Evolutionary conservation across 2,329 filamentous ascomycete genomes (phyloP).

Genomic region (Aspergillus versicolor): DNA sequence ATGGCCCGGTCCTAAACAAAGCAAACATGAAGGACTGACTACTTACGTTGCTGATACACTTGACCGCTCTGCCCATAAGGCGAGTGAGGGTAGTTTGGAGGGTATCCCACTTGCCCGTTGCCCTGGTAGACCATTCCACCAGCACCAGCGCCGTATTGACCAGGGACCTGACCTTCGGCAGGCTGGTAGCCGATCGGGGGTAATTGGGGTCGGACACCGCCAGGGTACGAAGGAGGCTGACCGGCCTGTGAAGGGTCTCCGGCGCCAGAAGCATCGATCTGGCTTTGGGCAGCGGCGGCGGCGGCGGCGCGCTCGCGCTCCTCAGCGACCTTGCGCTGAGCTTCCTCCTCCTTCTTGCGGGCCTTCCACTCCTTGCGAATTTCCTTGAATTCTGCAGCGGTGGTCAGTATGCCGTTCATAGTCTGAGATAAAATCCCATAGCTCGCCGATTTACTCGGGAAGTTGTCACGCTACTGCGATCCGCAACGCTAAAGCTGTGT

Average conservation of each 20-base stretch:
- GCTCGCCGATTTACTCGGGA: constrained; percentile 33
- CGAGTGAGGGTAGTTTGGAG: constrained; percentile 50
- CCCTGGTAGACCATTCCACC: constrained; percentile 49
- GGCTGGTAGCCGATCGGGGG: constrained; percentile 74
- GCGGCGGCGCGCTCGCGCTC: constrained; percentile 71
- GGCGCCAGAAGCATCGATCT: constrained; percentile 47
- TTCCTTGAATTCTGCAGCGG: constrained; percentile 85
- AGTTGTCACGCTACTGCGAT: constrained; percentile 54
- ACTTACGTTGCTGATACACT: constrained; percentile 53
- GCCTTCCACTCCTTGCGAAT: constrained; percentile 99
- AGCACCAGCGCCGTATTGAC: constrained; percentile 64
- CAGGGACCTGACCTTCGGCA: constrained; percentile 53
- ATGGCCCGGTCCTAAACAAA: constrained; percentile 22
- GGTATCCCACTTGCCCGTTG: constrained; percentile 50
- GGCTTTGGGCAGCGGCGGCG: constrained; percentile 49
- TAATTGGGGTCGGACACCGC: constrained; percentile 61
- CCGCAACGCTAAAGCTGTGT: constrained; percentile 52
- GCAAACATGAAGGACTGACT: constrained; percentile 27
- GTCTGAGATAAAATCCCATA: background rate
- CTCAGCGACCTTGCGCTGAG: constrained; percentile 83
- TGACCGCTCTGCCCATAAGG: constrained; percentile 51
- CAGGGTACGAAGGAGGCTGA: constrained; percentile 47
- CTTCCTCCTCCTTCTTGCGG: constrained; percentile 98
- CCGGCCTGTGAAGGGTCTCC: constrained; percentile 49
- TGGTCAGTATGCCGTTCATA: constrained; percentile 19